Base-by-base conservation (phyloP, 768 basidiomycete genomes). In the Tephrocybe sp. region DNA sequence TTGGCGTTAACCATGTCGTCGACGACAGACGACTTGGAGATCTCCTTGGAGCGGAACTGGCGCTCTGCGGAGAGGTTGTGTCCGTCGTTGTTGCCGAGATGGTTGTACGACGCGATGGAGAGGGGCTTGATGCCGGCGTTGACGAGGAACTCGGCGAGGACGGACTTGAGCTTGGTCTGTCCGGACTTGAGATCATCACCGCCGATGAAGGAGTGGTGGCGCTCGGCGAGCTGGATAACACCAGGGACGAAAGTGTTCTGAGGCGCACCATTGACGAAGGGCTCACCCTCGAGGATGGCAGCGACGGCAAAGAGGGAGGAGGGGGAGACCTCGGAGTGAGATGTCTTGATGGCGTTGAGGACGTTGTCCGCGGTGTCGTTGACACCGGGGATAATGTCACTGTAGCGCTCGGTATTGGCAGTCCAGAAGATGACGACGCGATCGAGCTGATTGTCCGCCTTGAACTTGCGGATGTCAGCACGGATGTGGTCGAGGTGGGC, bases 201-300 rank as follows among this genome's bases (percentile, higher is more conserved):
- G 40, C 92, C 96, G 61, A 99, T 97, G 79, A 98, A 98, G 6
- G 91, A 86, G 62, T 85, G 75, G 60, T 88, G 72, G 55, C 85
- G 80, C 75, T 98, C 96, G 36, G 96, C 92, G 57, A 99, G 89
- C 59, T 84, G 82, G 63, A 99, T 89, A 61, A 87, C 86, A 56
- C 96, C 96, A 0, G 96, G 96, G 20, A 99, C 94, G 61, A 98
- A 98, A 3, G 96, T 97, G 80, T 99, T 99, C 79, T 98, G 95
- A 5, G 96, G 96, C 9, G 96, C 94, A 44, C 96, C 96, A 64
- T 98, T 98, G 64, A 98, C 82, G 77, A 95, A 99, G 16, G 96
- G 93, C 64, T 87, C 84, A 50, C 88, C 88, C 71, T 98, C 96
- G 60, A 98, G 87, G 67, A 98, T 96, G 26, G 93, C 79, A 8